Percentiles rank a stretch among this genome's conserved stretches.
These are phyloP conservation scores for Acaromyces ingoldii DNA, from an alignment of 1,284 basidiomycete genomes.

Conservation along the genomic window DNA sequence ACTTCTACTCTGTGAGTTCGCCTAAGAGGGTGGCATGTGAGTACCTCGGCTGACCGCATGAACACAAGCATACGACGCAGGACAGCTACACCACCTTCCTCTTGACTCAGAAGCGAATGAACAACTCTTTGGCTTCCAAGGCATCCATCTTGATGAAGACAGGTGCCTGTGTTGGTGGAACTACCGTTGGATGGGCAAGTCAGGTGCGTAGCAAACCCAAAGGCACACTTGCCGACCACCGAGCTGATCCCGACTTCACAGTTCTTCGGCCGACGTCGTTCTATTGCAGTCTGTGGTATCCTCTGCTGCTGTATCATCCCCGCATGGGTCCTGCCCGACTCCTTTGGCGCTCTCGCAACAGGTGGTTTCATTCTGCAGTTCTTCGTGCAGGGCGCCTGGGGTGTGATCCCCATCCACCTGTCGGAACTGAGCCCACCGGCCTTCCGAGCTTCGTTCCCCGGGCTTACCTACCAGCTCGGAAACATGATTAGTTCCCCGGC, in stretches of 20 bases:
- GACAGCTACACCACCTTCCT: slow-evolving; percentile 34
- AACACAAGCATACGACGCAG: slow-evolving; percentile 16
- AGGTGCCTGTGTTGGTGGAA: slow-evolving; percentile 28
- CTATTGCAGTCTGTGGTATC: slow-evolving; percentile 24
- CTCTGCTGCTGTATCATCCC: slow-evolving; percentile 26
- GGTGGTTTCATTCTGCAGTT: slow-evolving; percentile 33
- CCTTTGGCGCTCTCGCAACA: slow-evolving; percentile 25
- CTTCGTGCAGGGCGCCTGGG: slow-evolving; percentile 33
- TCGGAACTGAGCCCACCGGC: slow-evolving; percentile 25
- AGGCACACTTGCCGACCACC: not conserved
- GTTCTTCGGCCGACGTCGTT: slow-evolving; percentile 28
- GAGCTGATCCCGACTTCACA: slow-evolving; percentile 15
- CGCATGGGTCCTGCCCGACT: slow-evolving; percentile 35
- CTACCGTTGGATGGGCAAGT: slow-evolving; percentile 23
- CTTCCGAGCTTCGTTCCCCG: slow-evolving; percentile 30
- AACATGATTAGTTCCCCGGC: slow-evolving; percentile 51
- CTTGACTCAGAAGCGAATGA: slow-evolving; percentile 21
- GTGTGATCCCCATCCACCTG: slow-evolving; percentile 29
- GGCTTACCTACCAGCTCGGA: slow-evolving; percentile 35
- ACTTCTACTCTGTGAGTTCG: too few species aligned
- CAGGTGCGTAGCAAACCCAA: not conserved
- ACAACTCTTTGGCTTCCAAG: slow-evolving; percentile 21
- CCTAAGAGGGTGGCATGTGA: too few species aligned
- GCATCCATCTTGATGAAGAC: slow-evolving; percentile 30
- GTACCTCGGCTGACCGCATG: too few species aligned